Conservation (phyloP, 768 basidiomycete species). For the Tylopilus plumbeoviolaceoides region DNA sequence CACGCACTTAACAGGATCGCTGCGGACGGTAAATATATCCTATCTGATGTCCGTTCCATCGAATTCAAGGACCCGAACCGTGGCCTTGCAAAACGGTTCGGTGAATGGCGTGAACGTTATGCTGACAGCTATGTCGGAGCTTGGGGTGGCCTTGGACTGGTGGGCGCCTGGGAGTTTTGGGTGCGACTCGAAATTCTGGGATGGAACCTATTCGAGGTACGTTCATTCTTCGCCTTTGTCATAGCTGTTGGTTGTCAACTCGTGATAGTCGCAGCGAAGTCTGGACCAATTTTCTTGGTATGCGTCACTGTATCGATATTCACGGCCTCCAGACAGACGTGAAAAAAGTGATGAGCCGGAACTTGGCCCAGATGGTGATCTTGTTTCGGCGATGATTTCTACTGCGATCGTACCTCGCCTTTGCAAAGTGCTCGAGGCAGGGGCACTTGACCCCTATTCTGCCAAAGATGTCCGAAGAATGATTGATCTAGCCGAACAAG, state of each 20-base stretch:
- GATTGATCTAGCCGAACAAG: slow-evolving; percentile 74
- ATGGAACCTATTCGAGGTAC: slow-evolving; percentile 84
- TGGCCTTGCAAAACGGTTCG: slow-evolving; percentile 64
- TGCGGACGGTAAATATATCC: slow-evolving; percentile 49
- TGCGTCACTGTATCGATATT: slow-evolving; percentile 72
- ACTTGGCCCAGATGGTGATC: slow-evolving; percentile 79
- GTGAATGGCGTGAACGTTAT: slow-evolving; percentile 72
- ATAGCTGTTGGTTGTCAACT: slow-evolving; percentile 7
- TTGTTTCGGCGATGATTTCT: slow-evolving; percentile 85
- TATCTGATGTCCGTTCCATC: slow-evolving; percentile 77
- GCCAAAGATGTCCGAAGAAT: slow-evolving; percentile 53
- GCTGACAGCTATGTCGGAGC: slow-evolving; percentile 82
- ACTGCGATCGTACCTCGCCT: slow-evolving; percentile 76
- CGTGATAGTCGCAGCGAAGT: slow-evolving; percentile 42
- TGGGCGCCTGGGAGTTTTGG: slow-evolving; percentile 95
- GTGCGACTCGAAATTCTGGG: slow-evolving; percentile 79
- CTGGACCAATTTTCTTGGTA: slow-evolving; percentile 88
- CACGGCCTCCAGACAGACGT: slow-evolving; percentile 41
- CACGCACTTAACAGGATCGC: slow-evolving; percentile 55
- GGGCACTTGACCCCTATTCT: slow-evolving; percentile 82
- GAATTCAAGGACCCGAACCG: slow-evolving; percentile 80
- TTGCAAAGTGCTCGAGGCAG: slow-evolving; percentile 69
- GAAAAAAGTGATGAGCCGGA: slow-evolving; percentile 49
- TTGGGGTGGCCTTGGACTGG: slow-evolving; percentile 83
- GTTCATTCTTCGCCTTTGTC: slow-evolving; percentile 15